These are phyloP conservation scores for Annulohypoxylon nitens DNA, from an alignment of 495 filamentous ascomycete genomes.

Conservation along the genomic window DNA sequence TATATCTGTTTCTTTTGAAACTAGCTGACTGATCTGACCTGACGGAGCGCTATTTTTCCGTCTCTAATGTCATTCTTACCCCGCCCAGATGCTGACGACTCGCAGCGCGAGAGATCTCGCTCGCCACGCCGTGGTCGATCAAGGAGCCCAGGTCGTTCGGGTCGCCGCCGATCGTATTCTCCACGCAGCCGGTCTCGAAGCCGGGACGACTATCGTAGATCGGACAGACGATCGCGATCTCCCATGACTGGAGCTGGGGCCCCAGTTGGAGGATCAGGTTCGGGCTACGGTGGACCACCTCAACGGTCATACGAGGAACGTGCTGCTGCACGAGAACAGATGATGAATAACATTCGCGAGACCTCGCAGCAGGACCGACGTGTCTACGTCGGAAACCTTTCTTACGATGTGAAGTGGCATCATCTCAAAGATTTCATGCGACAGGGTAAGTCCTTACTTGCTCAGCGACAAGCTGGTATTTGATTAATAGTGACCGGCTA, in stretches of 20 bases:
- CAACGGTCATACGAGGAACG: conserved; percentile 86
- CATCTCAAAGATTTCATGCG: conserved; percentile 99
- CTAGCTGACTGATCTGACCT: conserved; percentile 8
- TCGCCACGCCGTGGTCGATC: conserved; percentile 86
- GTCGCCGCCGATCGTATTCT: conserved; percentile 90
- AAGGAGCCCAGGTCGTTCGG: conserved; percentile 61
- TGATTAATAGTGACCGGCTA: conserved; percentile 13
- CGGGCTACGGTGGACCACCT: conserved; percentile 72
- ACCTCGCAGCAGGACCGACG: conserved; percentile 98
- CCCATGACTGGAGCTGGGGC: conserved; percentile 84
- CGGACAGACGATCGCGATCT: conserved; percentile 79
- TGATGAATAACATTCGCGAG: conserved; percentile 94
- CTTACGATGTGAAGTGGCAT: conserved; percentile 99
- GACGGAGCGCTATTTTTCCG: conserved; percentile 24
- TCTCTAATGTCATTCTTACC: conserved; percentile 48
- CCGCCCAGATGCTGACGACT: conserved; percentile 58
- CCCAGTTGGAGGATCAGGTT: conserved; percentile 71
- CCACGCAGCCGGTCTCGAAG: conserved; percentile 93
- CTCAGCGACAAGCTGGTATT: background rate
- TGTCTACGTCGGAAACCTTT: conserved; percentile 98
- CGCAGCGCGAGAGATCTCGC: conserved; percentile 94
- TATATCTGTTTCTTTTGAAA: conserved; percentile 7
- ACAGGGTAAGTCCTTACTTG: conserved; percentile 79
- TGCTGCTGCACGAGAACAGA: conserved; percentile 86
- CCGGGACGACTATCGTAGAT: conserved; percentile 83